Conservation (phyloP, 2,329 filamentous ascomycete genomes). For the Calonectria multiphialidica region DNA sequence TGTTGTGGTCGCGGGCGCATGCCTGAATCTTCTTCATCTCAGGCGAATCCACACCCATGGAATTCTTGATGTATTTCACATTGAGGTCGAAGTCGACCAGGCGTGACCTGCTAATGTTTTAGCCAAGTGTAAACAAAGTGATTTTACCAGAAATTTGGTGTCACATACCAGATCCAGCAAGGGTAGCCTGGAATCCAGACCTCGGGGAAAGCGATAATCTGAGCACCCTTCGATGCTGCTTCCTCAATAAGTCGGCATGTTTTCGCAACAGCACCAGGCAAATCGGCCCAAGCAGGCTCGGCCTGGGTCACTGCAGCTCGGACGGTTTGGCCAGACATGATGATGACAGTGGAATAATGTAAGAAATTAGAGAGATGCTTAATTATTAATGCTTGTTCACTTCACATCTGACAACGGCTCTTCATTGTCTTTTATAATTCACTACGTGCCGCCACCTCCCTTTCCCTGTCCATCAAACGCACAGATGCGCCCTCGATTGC, state of each 20-base stretch:
- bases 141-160: constrained; percentile 25
- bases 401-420: not conserved
- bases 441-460: not conserved
- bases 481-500: not conserved
- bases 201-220: constrained; percentile 66
- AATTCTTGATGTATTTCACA: constrained; percentile 53
- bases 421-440: not conserved
- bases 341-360: not conserved
- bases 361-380: not conserved
- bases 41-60: constrained; percentile 51
- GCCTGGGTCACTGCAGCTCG: constrained; percentile 24
- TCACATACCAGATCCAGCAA: constrained; percentile 49
- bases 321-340: not conserved
- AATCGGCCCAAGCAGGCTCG: constrained; percentile 14
- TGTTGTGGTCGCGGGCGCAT: constrained; percentile 47
- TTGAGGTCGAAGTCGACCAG: constrained; percentile 30
- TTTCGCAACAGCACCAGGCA: constrained; percentile 8
- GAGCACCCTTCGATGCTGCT: constrained; percentile 63
- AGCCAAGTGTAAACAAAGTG: not conserved
- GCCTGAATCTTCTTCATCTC: constrained; percentile 51
- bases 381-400: not conserved
- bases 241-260: constrained; percentile 64
- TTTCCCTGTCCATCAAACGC: not conserved
- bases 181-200: constrained; percentile 66
- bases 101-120: constrained; percentile 35